Conservation (phyloP, 1,284 basidiomycete genomes). For the Rugosomyces carneus region DNA sequence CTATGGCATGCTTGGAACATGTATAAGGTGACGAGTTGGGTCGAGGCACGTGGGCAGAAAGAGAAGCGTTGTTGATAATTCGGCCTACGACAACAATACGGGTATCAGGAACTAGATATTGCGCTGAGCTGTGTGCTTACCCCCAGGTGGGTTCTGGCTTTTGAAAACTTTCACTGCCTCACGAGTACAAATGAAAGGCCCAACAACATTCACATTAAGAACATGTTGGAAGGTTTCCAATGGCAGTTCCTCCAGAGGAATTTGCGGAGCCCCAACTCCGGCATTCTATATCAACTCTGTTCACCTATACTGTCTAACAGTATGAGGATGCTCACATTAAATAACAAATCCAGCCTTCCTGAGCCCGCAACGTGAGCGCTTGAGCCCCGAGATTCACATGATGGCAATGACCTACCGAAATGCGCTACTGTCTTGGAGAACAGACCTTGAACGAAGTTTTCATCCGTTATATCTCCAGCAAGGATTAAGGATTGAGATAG, state of each 20-base stretch:
- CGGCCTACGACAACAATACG: conserved; percentile 35
- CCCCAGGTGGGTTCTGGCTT: conserved; percentile 63
- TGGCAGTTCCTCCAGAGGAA: conserved; percentile 59
- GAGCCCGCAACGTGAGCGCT: background rate
- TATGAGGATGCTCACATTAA: conserved; percentile 51
- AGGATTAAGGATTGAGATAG: conserved; percentile 38
- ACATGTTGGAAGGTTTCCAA: conserved; percentile 58
- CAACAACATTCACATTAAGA: conserved; percentile 67
- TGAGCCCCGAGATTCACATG: background rate
- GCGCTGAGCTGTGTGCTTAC: conserved; percentile 24
- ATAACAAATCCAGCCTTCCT: conserved; percentile 73
- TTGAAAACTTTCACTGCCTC: conserved; percentile 75
- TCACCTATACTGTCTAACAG: background rate
- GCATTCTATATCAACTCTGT: conserved; percentile 44
- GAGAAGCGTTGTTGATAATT: conserved; percentile 82
- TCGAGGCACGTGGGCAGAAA: conserved; percentile 70
- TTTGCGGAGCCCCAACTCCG: conserved; percentile 46
- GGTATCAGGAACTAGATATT: background rate
- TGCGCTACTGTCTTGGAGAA: conserved; percentile 49
- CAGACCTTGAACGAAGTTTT: conserved; percentile 52
- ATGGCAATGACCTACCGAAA: conserved; percentile 42
- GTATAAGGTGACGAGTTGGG: conserved; percentile 67
- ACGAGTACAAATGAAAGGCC: conserved; percentile 71
- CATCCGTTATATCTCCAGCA: conserved; percentile 59
- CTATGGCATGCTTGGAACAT: conserved; percentile 73